A percentile compares a stretch with the other conserved stretches of the same genome.
phyloP scores from a whole-genome alignment of 2,329 filamentous ascomycete genomes.

The Fusarium sp. region DNA sequence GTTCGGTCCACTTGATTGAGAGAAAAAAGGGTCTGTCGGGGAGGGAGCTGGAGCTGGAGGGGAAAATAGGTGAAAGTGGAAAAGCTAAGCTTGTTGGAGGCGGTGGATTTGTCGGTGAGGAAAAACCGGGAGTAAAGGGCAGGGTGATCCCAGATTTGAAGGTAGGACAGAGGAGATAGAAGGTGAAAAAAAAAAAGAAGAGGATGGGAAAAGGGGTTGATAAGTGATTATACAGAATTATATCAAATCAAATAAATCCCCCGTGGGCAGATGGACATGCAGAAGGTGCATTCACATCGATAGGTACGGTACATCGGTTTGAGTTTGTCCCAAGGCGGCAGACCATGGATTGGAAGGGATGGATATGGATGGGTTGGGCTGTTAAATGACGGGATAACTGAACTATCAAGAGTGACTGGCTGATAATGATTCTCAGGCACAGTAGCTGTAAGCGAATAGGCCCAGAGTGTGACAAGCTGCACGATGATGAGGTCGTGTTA shows the following conservation, averaged over 20 bases:
- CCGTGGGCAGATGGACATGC: constrained; percentile 7
- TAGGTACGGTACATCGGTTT: constrained; percentile 1
- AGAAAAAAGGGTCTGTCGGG: constrained; percentile 20
- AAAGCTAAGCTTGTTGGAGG: constrained; percentile 17
- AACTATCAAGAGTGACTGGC: constrained; percentile 4
- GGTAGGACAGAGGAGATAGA: background rate
- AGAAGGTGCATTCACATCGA: constrained; percentile 2
- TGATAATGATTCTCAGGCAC: constrained; percentile 38
- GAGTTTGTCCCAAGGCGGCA: constrained; percentile 24
- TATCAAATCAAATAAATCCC: background rate
- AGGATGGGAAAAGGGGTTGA: background rate
- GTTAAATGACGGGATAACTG: constrained; percentile 11
- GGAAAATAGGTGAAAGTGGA: constrained; percentile 7
- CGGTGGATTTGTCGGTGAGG: constrained; percentile 43
- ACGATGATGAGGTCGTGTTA: constrained; percentile 41
- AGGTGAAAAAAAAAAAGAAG: background rate
- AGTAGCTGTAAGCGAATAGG: constrained; percentile 30
- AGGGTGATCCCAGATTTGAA: constrained; percentile 31
- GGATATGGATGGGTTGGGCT: constrained; percentile 23
- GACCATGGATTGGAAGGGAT: constrained; percentile 15
- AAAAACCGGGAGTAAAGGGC: constrained; percentile 24
- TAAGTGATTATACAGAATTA: constrained; percentile 12
- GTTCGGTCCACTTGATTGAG: constrained; percentile 9
- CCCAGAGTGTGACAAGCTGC: constrained; percentile 34
- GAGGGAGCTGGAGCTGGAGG: constrained; percentile 5